Conservation (phyloP, 192 early-diverging fungal genomes). For the Phycomyces blakesleeanus region DNA sequence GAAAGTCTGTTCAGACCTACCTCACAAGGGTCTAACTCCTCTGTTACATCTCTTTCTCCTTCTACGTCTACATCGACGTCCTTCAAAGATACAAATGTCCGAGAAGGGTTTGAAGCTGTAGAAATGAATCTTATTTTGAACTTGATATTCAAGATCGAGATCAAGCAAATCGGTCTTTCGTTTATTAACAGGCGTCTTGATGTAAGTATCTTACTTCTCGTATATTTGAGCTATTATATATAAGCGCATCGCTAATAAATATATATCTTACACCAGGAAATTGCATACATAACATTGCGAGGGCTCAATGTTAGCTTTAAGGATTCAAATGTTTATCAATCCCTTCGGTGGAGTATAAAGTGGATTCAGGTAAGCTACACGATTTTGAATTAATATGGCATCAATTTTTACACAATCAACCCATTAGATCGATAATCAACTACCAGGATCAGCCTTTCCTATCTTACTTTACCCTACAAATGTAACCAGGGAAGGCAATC, state of each 20-base stretch:
- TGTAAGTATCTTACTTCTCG: constrained; percentile 23
- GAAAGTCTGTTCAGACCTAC: constrained; percentile 58
- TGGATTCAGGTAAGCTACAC: constrained; percentile 80
- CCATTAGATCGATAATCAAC: constrained; percentile 89
- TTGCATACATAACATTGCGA: constrained; percentile 78
- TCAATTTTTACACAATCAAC: no score
- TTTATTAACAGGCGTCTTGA: constrained; percentile 74
- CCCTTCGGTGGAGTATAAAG: constrained; percentile 69
- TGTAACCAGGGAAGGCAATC: constrained; percentile 68
- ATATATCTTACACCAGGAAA: constrained; percentile 51
- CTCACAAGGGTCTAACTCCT: constrained; percentile 1
- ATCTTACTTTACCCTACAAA: constrained; percentile 95
- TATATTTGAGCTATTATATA: no score
- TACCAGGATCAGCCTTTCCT: constrained; percentile 79
- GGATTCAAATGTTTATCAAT: constrained; percentile 81
- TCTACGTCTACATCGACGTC: neutral
- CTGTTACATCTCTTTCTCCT: neutral
- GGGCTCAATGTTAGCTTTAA: constrained; percentile 73
- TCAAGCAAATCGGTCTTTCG: constrained; percentile 91
- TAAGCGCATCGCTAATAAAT: neutral
- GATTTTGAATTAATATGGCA: no score
- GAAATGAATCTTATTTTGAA: constrained; percentile 48
- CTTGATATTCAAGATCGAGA: constrained; percentile 63
- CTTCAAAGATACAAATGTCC: constrained; percentile 7
- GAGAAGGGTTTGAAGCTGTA: constrained; percentile 49